Base-by-base conservation (phyloP, 805 yeast species). In the Ogataea trehalophila region DNA sequence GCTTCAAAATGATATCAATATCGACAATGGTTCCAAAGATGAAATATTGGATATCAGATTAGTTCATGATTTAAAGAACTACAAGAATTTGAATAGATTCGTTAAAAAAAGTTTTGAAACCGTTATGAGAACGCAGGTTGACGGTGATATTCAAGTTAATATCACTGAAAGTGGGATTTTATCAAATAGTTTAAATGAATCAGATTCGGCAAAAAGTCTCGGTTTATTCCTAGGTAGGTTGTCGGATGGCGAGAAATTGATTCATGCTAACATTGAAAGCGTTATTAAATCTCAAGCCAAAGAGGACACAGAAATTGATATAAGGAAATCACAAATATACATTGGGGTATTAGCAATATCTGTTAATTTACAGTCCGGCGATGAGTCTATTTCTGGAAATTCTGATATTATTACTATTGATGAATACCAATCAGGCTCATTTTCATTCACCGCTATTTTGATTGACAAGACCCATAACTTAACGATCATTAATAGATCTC, bases 231-330 rank as follows among this genome's bases (percentile, higher is more conserved):
- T 75, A 18, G 97, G 97, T 8, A 85, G 85, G 53, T 59, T 81
- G 1, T 77, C 81, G 39, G 95, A 89, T 63, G 97, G 94, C 14
- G 95, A 87, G 59, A 92, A 94, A 64, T 76, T 94, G 49, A 85
- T 95, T 37, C 75, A 79, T 58, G 98, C 97, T 4, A 91, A 89
- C 61, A 74, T 92, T 57, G 96, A 89, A 31, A 80, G 81, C 45
- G 80, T 83, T n/a, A 75, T 83, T 44, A 58, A 53, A 20, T 39
- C 36, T n/a, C 54, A 50, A 26, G 45, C 42, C 5, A 40, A 41
- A 42, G 41, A 35, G 3, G 39, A 44, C 2, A n/a, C 26, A 6
- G 42, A 42, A 29, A 15, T 48, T 15, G 43, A 47, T 22, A 47
- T 51, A 22, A 56, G 55, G 37, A 55, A 49, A 31, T 58, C 72